phyloP scores from a whole-genome alignment of 805 yeast species.

The Geotrichum ghanense region DNA sequence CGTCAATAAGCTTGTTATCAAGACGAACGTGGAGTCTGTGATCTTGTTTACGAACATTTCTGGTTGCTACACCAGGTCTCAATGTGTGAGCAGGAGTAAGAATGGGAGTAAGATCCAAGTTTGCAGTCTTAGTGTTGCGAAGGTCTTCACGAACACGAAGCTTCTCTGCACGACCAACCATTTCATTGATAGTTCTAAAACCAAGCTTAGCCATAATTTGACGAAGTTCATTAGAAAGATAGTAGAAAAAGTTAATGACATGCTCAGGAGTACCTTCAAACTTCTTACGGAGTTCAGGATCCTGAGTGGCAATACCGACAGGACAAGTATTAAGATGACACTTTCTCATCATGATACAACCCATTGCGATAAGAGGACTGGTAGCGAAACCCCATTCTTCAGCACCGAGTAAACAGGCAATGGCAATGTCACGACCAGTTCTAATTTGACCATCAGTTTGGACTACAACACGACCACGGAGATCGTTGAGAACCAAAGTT shows the following conservation, averaged over 20 bases:
- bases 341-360: slow-evolving; percentile 93
- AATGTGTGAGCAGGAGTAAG: slow-evolving; percentile 94
- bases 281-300: slow-evolving; percentile 83
- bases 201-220: slow-evolving; percentile 91
- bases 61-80: slow-evolving; percentile 94
- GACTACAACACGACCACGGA: slow-evolving; percentile 88
- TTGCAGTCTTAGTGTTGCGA: slow-evolving; percentile 80
- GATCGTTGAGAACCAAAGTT: slow-evolving; percentile 87
- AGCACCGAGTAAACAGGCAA: slow-evolving; percentile 93
- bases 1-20: slow-evolving; percentile 93
- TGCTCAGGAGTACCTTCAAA: slow-evolving; percentile 97
- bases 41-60: slow-evolving; percentile 87
- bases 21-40: slow-evolving; percentile 85
- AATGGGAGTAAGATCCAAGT: slow-evolving; percentile 84
- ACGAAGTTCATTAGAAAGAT: slow-evolving; percentile 85
- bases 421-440: slow-evolving; percentile 94
- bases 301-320: slow-evolving; percentile 98
- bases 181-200: slow-evolving; percentile 89
- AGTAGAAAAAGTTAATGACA: slow-evolving; percentile 94
- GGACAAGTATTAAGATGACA: slow-evolving; percentile 93
- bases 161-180: slow-evolving; percentile 96
- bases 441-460: slow-evolving; percentile 98
- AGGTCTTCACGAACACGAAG: slow-evolving; percentile 74
- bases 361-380: slow-evolving; percentile 92
- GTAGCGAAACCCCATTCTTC: slow-evolving; percentile 99